Evolutionary conservation across 2,329 filamentous ascomycete species (phyloP), one percentile per base, ranked within the genome.

Genomic region (Colletotrichum graminicola): DNA sequence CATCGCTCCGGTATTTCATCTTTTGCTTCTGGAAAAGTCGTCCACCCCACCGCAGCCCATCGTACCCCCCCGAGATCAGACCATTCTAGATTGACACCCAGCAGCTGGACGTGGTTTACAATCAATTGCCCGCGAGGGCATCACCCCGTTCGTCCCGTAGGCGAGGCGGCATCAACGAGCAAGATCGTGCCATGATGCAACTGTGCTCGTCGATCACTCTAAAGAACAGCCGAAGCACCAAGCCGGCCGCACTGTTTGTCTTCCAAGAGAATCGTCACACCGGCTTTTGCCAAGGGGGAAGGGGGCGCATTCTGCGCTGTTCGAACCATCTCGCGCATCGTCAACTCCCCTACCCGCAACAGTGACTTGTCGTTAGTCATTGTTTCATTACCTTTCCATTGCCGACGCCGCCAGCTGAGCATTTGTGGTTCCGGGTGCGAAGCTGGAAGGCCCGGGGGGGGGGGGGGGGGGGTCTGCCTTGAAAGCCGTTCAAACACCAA

Each of bases 181-280:
- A 64, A 62, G 52, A 67, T 71, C 51, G 57, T 67, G 45, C 59
- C 21, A 29, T 49, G 16, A 14, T 39, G 65, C 54, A 65, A 59
- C 68, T 64, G 65, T 68, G 65, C 59, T 60, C 26, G 59, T 64
- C 43, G 59, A 68, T 71, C 59, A 60, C 60, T 62, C 59, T 68
- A 52, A 59, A 71, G 59, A 71, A 60, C 59, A 62, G 23, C 23
- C 34, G 45, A 49, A 47, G 23, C 34, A 21, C 29, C 32, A 49
- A 55, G 12, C 11, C 16, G 43, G 39, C 39, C 39, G 45, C 68
- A 59, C 54, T 32, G 26, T 45, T 55, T 34, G 41, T 59, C 39
- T 54, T 39, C 34, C 16, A 54, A 54, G 23, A 59, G 47, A 59
- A 11, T 59, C 52, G 52, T 59, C 54, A 64, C 45, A 47, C 23